A percentile compares a stretch with the other conserved stretches of the same genome.
phyloP scores from a whole-genome alignment of 495 filamentous ascomycete species.

The Xylaria nigripes region DNA sequence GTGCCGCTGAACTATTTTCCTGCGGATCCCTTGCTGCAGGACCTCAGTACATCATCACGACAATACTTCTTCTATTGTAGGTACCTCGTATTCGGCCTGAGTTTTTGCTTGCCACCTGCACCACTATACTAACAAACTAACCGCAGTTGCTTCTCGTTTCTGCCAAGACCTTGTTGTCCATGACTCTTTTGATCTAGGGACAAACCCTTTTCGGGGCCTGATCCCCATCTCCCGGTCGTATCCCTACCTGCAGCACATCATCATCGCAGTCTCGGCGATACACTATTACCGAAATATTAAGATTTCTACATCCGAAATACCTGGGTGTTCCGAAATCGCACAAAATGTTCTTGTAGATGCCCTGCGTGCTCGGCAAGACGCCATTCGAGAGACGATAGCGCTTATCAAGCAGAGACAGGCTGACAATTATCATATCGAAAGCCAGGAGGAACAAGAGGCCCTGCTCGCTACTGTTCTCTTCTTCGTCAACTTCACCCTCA shows the following conservation, averaged over 20 bases:
- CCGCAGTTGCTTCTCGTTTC: constrained; percentile 42
- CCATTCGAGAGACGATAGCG: constrained; percentile 36
- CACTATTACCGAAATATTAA: constrained; percentile 36
- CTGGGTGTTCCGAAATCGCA: constrained; percentile 1
- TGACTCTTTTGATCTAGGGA: constrained; percentile 34
- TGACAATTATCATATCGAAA: not conserved
- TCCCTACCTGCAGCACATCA: constrained; percentile 39
- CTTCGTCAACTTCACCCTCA: constrained; percentile 49
- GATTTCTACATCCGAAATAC: constrained; percentile 7
- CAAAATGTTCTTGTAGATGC: constrained; percentile 38
- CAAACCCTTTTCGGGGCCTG: constrained; percentile 45
- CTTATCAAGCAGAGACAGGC: constrained; percentile 18
- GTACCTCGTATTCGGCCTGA: not conserved
- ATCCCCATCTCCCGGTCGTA: constrained; percentile 39
- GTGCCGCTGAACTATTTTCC: not conserved
- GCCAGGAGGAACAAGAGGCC: constrained; percentile 31
- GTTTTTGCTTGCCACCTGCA: not conserved
- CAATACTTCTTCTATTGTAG: constrained; percentile 11
- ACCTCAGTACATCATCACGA: constrained; percentile 9
- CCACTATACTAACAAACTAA: not conserved
- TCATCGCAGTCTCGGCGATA: constrained; percentile 48
- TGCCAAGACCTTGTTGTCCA: constrained; percentile 46
- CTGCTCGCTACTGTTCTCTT: constrained; percentile 45
- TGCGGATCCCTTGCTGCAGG: constrained; percentile 10
- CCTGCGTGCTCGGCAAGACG: constrained; percentile 39